These are phyloP conservation scores for Pilatotrama ljubarskyi DNA, from an alignment of 768 basidiomycete genomes.

Conservation along the genomic window DNA sequence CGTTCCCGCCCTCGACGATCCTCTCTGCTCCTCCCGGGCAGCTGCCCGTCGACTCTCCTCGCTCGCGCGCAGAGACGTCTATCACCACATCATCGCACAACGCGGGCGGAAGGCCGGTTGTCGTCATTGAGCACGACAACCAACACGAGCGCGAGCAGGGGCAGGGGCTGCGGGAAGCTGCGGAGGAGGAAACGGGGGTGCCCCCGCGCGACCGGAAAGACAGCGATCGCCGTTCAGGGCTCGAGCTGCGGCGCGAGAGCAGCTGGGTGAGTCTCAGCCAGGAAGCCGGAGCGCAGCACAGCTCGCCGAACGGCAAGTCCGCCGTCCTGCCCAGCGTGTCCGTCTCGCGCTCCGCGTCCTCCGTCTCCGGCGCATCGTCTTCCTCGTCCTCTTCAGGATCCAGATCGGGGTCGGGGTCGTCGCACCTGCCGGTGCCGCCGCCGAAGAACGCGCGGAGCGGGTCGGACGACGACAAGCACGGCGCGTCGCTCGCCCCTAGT, in stretches of 20 bases:
- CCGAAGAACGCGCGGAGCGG: slow-evolving; percentile 19
- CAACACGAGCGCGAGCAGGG: background rate
- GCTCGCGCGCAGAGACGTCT: slow-evolving; percentile 1
- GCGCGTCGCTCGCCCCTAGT: slow-evolving; percentile 6
- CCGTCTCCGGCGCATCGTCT: slow-evolving; percentile 8
- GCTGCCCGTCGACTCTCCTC: slow-evolving; percentile 20
- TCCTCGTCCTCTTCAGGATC: slow-evolving; percentile 3
- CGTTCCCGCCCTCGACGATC: slow-evolving; percentile 53
- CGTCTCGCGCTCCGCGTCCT: slow-evolving; percentile 16
- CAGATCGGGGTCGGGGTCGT: slow-evolving; percentile 6
- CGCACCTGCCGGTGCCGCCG: slow-evolving; percentile 18
- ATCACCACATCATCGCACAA: background rate
- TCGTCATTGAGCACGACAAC: slow-evolving; percentile 18
- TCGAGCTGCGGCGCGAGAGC: slow-evolving; percentile 26
- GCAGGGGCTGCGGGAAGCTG: background rate
- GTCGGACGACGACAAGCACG: slow-evolving; percentile 18
- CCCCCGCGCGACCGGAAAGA: slow-evolving; percentile 2
- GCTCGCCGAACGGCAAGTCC: slow-evolving; percentile 26
- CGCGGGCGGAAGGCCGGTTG: slow-evolving; percentile 4
- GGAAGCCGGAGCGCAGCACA: slow-evolving; percentile 3
- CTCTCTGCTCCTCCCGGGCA: slow-evolving; percentile 8
- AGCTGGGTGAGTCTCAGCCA: slow-evolving; percentile 33
- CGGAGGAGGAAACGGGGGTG: background rate
- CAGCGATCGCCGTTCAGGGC: slow-evolving; percentile 10
- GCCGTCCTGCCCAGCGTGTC: slow-evolving; percentile 3